These are phyloP conservation scores for Hortiboletus flavorubellus DNA, from an alignment of 768 basidiomycete species.

Conservation along the genomic window DNA sequence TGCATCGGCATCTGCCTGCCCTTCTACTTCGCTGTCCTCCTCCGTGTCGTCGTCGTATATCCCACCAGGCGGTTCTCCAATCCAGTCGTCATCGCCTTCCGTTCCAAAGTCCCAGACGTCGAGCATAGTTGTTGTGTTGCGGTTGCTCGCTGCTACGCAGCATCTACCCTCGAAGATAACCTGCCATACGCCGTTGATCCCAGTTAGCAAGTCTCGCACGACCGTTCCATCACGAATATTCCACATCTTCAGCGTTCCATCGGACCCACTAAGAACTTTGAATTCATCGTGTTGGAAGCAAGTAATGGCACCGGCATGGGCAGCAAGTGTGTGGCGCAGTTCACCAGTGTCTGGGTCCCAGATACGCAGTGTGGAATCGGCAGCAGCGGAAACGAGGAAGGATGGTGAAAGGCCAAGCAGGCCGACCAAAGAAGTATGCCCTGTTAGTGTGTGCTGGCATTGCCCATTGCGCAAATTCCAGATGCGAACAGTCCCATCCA, in stretches of 20 bases:
- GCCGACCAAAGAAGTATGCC: conserved; percentile 94
- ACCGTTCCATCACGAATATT: conserved; percentile 84
- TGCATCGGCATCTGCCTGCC: conserved; percentile 60
- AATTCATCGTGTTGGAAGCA: conserved; percentile 99
- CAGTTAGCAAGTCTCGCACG: conserved; percentile 83
- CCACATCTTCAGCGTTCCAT: conserved; percentile 99
- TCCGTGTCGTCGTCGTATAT: conserved; percentile 69
- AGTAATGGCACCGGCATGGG: conserved; percentile 96
- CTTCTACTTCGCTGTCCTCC: conserved; percentile 42
- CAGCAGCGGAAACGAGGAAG: conserved; percentile 91
- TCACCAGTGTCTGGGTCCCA: conserved; percentile 90
- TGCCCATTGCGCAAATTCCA: conserved; percentile 87
- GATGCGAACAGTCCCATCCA: conserved; percentile 96
- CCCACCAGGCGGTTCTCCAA: conserved; percentile 72
- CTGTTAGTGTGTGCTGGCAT: conserved; percentile 76
- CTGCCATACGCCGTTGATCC: conserved; percentile 96
- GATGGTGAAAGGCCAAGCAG: conserved; percentile 87
- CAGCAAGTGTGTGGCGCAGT: conserved; percentile 76
- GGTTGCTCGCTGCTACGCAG: conserved; percentile 92
- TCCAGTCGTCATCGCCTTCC: conserved; percentile 74
- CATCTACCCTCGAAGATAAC: conserved; percentile 92
- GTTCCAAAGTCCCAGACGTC: conserved; percentile 91
- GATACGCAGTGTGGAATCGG: conserved; percentile 90
- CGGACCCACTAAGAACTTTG: conserved; percentile 93
- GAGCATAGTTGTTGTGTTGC: conserved; percentile 70